Evolutionary conservation across 176 grass and related monocot genomes (phyloP).

Genomic region (Oryza longistaminata): DNA sequence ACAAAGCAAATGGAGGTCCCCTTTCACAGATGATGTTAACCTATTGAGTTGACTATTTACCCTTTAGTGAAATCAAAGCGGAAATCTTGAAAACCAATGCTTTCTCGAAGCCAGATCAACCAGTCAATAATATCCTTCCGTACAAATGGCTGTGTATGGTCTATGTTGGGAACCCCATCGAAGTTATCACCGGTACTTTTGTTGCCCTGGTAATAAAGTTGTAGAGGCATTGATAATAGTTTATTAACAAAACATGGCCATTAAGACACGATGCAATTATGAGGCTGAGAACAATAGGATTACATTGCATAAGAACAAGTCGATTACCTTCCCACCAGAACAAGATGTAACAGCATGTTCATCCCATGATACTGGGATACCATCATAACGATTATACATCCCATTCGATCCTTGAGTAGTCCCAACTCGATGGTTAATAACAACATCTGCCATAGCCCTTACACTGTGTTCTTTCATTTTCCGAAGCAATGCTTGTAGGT

Average conservation of each 20-base stretch:
- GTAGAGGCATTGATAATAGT: not conserved
- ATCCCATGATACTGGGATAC: slow-evolving; percentile 90
- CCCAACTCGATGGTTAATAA: slow-evolving; percentile 97
- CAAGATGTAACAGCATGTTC: slow-evolving; percentile 96
- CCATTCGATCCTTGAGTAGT: slow-evolving; percentile 79
- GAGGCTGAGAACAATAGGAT: not conserved
- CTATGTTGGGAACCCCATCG: slow-evolving; percentile 88
- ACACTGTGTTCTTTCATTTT: slow-evolving; percentile 72
- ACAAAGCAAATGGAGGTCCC: not conserved
- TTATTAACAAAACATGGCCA: slow-evolving; percentile 4
- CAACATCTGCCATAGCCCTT: slow-evolving; percentile 93
- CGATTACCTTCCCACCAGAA: slow-evolving; percentile 85
- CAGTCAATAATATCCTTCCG: slow-evolving; percentile 87
- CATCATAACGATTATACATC: slow-evolving; percentile 86
- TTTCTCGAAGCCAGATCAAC: slow-evolving; percentile 74
- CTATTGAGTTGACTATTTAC: slow-evolving; percentile 46
- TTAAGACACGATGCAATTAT: slow-evolving; percentile 11
- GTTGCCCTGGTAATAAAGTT: slow-evolving; percentile 55
- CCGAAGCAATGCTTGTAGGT: slow-evolving; percentile 65
- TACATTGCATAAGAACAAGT: slow-evolving; percentile 10
- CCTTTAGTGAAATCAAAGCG: slow-evolving; percentile 99
- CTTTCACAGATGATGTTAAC: not conserved
- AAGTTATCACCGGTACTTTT: slow-evolving; percentile 78
- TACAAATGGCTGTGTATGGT: slow-evolving; percentile 93
- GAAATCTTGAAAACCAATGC: slow-evolving; percentile 87